Evolutionary conservation across 176 grass and related monocot species (phyloP).

Genomic region (Alopecurus myosuroides): DNA sequence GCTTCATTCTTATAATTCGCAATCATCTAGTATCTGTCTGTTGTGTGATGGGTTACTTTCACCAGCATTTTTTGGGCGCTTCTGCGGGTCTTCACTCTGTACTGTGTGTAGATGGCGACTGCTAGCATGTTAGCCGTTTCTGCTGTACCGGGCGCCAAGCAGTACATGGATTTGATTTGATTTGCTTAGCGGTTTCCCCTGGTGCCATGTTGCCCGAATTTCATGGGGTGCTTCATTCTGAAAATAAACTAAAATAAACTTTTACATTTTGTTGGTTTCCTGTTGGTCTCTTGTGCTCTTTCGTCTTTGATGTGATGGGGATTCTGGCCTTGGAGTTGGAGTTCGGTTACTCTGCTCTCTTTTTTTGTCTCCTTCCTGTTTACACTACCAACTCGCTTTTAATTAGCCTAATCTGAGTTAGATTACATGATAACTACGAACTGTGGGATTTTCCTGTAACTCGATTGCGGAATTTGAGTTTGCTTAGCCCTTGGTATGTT

Average conservation of each 20-base stretch:
- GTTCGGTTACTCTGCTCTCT: background rate
- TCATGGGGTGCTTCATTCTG: background rate
- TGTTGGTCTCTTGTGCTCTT: conserved; percentile 28
- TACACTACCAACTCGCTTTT: background rate
- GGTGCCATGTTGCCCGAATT: background rate
- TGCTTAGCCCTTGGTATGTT: background rate
- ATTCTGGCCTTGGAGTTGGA: background rate
- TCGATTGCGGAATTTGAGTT: background rate
- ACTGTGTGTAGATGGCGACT: background rate
- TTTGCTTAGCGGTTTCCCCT: background rate
- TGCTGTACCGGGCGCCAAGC: background rate
- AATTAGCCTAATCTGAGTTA: background rate
- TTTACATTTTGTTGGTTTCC: conserved; percentile 37
- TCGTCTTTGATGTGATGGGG: conserved; percentile 31
- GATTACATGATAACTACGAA: background rate
- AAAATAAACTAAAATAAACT: conserved; percentile 33
- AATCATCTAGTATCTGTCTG: background rate
- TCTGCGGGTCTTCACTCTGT: background rate
- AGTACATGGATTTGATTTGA: conserved; percentile 8
- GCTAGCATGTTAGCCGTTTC: background rate
- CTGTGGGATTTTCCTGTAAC: background rate
- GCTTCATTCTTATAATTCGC: background rate
- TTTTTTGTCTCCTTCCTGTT: conserved; percentile 26
- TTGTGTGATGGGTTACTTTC: background rate
- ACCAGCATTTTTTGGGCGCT: background rate